Percentiles rank a stretch among this genome's conserved stretches.
Evolutionary conservation across 352 stramenopile species (phyloP).

Genomic region (Halophytophthora batemanensis): DNA sequence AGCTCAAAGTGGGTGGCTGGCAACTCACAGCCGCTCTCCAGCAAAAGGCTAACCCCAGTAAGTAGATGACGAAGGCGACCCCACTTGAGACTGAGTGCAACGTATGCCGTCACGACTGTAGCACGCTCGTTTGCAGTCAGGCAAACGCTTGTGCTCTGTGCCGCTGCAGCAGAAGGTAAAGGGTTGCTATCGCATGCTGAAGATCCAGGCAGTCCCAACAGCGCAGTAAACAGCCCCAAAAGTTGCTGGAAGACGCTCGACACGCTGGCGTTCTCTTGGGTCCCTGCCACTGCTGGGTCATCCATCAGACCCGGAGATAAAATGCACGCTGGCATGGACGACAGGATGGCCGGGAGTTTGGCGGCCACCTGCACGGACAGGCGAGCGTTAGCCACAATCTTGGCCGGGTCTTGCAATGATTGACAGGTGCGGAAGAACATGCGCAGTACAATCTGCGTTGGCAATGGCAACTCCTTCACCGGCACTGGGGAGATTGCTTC

Average conservation of each 20-base stretch:
- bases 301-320: conserved; percentile 48
- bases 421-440: conserved; percentile 72
- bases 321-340: conserved; percentile 43
- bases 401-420: conserved; percentile 33
- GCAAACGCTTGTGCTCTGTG: not conserved
- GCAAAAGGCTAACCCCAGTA: conserved; percentile 31
- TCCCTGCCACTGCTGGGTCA: not conserved
- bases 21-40: conserved; percentile 24
- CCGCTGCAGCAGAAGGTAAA: not conserved
- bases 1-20: conserved; percentile 17
- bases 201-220: conserved; percentile 23
- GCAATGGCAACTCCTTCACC: conserved; percentile 44
- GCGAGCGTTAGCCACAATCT: conserved; percentile 21
- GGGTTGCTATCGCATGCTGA: not conserved
- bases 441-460: conserved; percentile 57
- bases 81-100: conserved; percentile 69
- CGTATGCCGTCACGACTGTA: conserved; percentile 42
- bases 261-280: conserved; percentile 5
- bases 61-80: conserved; percentile 55
- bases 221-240: conserved; percentile 35
- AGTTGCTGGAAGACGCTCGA: conserved; percentile 59
- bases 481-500: conserved; percentile 16
- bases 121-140: conserved; percentile 27
- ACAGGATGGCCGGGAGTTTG: conserved; percentile 59
- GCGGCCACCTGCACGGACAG: conserved; percentile 46